Base-by-base conservation (phyloP, 495 filamentous ascomycete species). In the Jackrogersella minutella region DNA sequence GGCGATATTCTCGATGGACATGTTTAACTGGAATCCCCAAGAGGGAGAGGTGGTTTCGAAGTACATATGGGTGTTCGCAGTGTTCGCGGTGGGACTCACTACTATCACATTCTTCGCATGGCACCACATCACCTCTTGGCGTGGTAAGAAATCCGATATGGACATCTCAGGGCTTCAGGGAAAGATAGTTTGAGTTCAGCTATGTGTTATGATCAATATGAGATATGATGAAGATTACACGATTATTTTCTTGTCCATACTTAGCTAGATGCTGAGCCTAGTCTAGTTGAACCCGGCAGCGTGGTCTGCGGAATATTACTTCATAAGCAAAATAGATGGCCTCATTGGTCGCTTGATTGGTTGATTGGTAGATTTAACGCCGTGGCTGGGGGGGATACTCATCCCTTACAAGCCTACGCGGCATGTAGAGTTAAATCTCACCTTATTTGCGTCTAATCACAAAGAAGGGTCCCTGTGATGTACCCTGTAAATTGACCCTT, bases 1-100 rank as follows among this genome's bases (percentile, higher is more conserved):
- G 65, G 44, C 59, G 16, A 55, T 68, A 24, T 68, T 64, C 53
- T 68, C 65, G 5, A 68, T 68, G 59, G 34, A 62, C 17, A 19
- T 64, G 28, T 68, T 68, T 14, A 30, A 68, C 37, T 68, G 65
- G 65, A 9, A 19, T 0, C 21, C 65, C 11, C 16, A 37, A 26
- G 43, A 52, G 11, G 65, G 65, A 13, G 39, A 46, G 13, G 51
- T 62, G 19, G 65, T 68, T 6, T 68, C 65, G 6, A 57, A 62
- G 10, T 63, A 58, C 14, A 47, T 68, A 13, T 64, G 65, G 59
- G 30, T 64, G 13, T 64, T 64, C 33, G 53, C 36, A 5, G 46
- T 26, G 14, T 17, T 68, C 26, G 52, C 65, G 6, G 34, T 53
- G 33, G 65, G 52, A 14, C 59, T 68, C n/a, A 68, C 52, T 31